Conservation (phyloP, 148 eudicot species). For the Heliosperma pusillum region DNA sequence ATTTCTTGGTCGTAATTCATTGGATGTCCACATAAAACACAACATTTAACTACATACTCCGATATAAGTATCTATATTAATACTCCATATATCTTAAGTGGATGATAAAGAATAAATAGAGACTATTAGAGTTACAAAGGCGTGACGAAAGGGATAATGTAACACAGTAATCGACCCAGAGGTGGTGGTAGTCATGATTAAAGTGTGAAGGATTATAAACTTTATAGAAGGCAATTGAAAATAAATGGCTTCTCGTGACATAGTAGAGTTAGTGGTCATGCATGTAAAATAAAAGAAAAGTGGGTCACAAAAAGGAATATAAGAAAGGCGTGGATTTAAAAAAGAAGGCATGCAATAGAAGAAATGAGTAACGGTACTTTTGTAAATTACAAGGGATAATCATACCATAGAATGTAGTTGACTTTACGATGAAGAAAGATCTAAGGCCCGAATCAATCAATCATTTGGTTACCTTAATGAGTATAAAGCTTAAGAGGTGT, state of each 20-base stretch:
- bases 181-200: conserved; percentile 35
- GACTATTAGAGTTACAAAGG: not conserved
- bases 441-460: conserved; percentile 17
- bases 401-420: conserved; percentile 25
- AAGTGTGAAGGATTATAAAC: conserved; percentile 24
- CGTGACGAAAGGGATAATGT: conserved; percentile 8
- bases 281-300: conserved; percentile 10
- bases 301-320: conserved; percentile 7
- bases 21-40: too few species aligned
- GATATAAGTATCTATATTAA: not conserved
- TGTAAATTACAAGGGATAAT: conserved; percentile 12
- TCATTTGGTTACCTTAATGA: conserved; percentile 24
- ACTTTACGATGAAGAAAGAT: conserved; percentile 24
- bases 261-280: conserved; percentile 3
- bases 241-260: conserved; percentile 39
- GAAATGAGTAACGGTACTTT: not conserved
- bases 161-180: not conserved
- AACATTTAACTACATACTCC: too few species aligned
- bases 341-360: conserved; percentile 1
- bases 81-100: not conserved
- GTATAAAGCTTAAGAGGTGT: conserved; percentile 10
- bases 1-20: too few species aligned
- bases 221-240: conserved; percentile 19
- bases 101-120: not conserved
- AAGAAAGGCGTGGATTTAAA: conserved; percentile 24